Conservation (phyloP, 2,329 filamentous ascomycete genomes). For the Fusarium verticillioides region DNA sequence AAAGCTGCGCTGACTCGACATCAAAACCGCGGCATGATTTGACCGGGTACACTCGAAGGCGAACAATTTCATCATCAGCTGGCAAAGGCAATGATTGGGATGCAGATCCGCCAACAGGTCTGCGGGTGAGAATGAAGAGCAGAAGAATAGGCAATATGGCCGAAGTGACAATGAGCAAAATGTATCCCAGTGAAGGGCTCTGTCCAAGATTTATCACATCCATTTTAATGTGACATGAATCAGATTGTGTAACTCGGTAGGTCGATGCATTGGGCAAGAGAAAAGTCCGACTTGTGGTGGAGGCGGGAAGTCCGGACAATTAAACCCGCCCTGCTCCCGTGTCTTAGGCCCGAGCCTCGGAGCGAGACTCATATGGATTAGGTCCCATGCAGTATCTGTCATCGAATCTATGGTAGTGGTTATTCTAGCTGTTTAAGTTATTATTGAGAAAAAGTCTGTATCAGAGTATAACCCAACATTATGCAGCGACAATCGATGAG, state of each 20-base stretch:
- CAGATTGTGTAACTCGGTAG: background rate
- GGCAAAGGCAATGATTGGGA: conserved; percentile 16
- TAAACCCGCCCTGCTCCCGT: background rate
- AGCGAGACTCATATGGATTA: background rate
- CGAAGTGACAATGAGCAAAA: background rate
- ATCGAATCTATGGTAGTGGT: background rate
- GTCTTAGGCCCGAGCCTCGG: background rate
- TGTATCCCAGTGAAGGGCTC: background rate
- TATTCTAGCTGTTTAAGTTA: background rate
- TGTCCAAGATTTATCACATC: background rate
- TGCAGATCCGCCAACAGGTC: background rate
- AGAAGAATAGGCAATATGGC: conserved; percentile 13
- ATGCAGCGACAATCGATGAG: background rate
- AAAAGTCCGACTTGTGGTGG: background rate
- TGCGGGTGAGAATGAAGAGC: conserved; percentile 11
- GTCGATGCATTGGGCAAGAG: background rate
- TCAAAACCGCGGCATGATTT: conserved; percentile 74
- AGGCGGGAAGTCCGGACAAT: conserved; percentile 8
- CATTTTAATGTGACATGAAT: background rate
- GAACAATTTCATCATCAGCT: conserved; percentile 38
- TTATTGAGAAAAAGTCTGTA: background rate
- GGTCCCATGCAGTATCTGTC: background rate
- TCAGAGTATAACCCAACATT: background rate
- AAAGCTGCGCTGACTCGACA: conserved; percentile 61
- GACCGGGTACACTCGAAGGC: conserved; percentile 69